Evolutionary conservation across 2,329 filamentous ascomycete genomes (phyloP), one percentile per base, ranked within the genome.

Genomic region (Calycina herbarum): DNA sequence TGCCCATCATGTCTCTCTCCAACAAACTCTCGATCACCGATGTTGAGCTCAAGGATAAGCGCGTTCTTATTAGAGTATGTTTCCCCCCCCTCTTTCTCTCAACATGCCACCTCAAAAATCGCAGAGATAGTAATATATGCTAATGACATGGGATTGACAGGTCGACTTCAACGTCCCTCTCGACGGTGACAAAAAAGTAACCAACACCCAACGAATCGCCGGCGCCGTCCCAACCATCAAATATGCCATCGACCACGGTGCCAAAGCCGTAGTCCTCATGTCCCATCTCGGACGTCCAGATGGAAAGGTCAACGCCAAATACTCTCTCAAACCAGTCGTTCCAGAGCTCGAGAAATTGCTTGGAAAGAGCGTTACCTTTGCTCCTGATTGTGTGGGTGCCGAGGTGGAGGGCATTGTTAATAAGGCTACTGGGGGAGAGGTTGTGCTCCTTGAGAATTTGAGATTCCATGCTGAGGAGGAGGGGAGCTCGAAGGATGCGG

Each of bases 101-200:
- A 38, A 38, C 8, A 38, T 38, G 35, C 35, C 35, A 38, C 35
- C 61, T 38, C 54, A 5, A 20, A 59, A 6, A 7, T 33, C 17
- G 31, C 57, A 40, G 3, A 27, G 29, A 60, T 56, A 45, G 54
- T 67, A 35, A 62, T 5, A 57, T 29, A 29, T 31, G 40, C 54
- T 31, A 54, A 57, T 45, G 5, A 59, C 13, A n/a, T 20, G 2
- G 59, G 60, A 61, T 33, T 67, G 69, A 61, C 76, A 97, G 94
- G 94, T 99, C 80, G 95, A 99, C 87, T 99, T 99, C 89, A 99
- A 99, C 82, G 96, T 99, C 65, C 95, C 95, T 71, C 93, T 99
- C 77, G 93, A 99, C 78, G 87, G 84, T 73, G 85, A 95, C 78
- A 96, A 93, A 84, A 94, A 96, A 65, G 88, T 99, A 80, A 98